Conservation (phyloP, 2,329 filamentous ascomycete species). For the Nemania sp. region DNA sequence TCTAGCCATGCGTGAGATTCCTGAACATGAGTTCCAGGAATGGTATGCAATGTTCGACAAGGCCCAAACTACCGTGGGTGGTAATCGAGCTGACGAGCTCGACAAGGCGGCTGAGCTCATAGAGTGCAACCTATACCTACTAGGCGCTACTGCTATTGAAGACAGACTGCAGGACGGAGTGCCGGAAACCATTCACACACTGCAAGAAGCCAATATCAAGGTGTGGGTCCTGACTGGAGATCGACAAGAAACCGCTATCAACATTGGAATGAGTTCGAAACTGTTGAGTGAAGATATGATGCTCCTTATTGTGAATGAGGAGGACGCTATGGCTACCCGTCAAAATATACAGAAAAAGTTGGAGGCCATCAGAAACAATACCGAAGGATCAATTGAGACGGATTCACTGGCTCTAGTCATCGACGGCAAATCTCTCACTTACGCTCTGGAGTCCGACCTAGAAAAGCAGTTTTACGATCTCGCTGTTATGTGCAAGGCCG, state of each 20-base stretch:
- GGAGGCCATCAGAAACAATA: slow-evolving; percentile 84
- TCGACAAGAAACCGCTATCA: slow-evolving; percentile 97
- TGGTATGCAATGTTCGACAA: slow-evolving; percentile 88
- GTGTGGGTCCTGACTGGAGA: slow-evolving; percentile 98
- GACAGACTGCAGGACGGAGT: slow-evolving; percentile 96
- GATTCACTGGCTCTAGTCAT: slow-evolving; percentile 92
- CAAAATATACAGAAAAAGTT: slow-evolving; percentile 94
- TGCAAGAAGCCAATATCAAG: slow-evolving; percentile 97
- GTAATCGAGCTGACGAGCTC: slow-evolving; percentile 89
- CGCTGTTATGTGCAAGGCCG: slow-evolving; percentile 96
- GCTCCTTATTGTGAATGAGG: slow-evolving; percentile 93
- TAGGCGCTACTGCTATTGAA: slow-evolving; percentile 96
- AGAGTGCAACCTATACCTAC: slow-evolving; percentile 86
- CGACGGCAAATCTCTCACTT: slow-evolving; percentile 94
- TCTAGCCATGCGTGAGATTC: slow-evolving; percentile 89
- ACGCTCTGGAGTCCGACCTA: slow-evolving; percentile 87
- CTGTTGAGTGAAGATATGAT: slow-evolving; percentile 99
- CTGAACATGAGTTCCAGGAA: slow-evolving; percentile 84
- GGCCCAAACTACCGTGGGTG: slow-evolving; percentile 86
- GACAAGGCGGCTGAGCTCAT: slow-evolving; percentile 97
- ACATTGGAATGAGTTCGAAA: slow-evolving; percentile 99
- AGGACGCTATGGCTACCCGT: slow-evolving; percentile 74
- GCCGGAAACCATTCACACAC: slow-evolving; percentile 94
- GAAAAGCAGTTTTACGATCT: slow-evolving; percentile 93
- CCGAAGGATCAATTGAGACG: slow-evolving; percentile 74